These are phyloP conservation scores for Flaveria bidentis DNA, from an alignment of 129 eudicot species.

Conservation along the genomic window DNA sequence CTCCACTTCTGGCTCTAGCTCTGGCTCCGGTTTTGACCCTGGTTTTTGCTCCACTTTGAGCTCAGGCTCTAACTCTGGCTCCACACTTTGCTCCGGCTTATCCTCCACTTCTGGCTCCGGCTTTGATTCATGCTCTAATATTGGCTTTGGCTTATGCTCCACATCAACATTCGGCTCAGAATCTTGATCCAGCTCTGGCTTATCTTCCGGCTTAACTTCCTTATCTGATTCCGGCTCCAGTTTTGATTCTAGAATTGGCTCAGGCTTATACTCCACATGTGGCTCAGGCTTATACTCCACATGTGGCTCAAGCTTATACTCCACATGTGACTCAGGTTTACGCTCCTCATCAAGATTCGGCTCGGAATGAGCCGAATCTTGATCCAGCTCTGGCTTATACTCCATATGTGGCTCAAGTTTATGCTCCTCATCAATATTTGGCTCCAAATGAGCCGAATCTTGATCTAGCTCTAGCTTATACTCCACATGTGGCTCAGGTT, in stretches of 20 bases:
- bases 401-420: not conserved
- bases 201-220: not conserved
- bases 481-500: not conserved
- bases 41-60: not conserved
- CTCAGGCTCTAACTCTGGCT: not conserved
- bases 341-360: not conserved
- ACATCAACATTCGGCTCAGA: not conserved
- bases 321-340: not conserved
- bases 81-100: not conserved
- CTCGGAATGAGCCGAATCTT: conserved; percentile 12
- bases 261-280: not conserved
- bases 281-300: not conserved
- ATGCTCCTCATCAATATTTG: not conserved
- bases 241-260: not conserved
- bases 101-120: not conserved
- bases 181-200: not conserved
- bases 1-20: not conserved
- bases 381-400: not conserved
- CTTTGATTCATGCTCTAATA: not conserved
- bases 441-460: not conserved
- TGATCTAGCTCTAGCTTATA: not conserved
- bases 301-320: not conserved
- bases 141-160: not conserved
- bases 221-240: not conserved
- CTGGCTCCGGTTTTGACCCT: not conserved